Evolutionary conservation across 768 basidiomycete genomes (phyloP), one percentile per base, ranked within the genome.

Genomic region (Steccherinum ochraceum): DNA sequence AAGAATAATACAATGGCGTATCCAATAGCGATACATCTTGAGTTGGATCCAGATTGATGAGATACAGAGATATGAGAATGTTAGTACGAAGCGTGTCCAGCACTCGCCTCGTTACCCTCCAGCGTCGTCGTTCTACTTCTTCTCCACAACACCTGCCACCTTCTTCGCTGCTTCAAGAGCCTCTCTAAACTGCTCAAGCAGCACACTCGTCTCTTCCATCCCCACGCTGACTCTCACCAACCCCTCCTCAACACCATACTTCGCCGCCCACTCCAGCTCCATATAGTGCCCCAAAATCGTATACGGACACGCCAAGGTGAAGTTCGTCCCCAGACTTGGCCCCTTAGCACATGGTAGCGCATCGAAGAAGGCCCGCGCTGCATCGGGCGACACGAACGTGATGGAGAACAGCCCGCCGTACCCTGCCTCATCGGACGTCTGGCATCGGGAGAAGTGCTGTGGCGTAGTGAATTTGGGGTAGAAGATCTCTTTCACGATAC

Each of bases 291-390:
- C 95, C 21, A 99, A 74, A 52, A 98, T 83, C 10, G 91, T 89
- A 64, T 91, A 98, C 21, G 94, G 95, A 57, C 84, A 93, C 25
- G 93, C 92, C 24, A 98, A 76, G 2, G 95, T 97, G 66, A 97
- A 97, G 74, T 92, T 96, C 19, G 95, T 97, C 2, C 95, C 95
- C 7, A 91, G 76, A 61, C 84, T 85, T 0, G 95, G 95, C 2
- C 95, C 95, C 65, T 98, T 99, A 57, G 79, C 78, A 66, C 84
- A 93, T 5, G 78, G 75, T 35, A 99, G 72, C 0, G 80, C 70
- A 66, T 99, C 91, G 60, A 86, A 95, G 71, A 96, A 96, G 12
- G 85, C 86, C 50, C 72, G 67, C 2, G 89, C 84, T 0, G 88
- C 87, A 1, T 71, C 71, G 11, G 67, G 53, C 4, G 84, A 79